phyloP scores from a whole-genome alignment of 441 rosid species.

The Eugenia klotzschiana region DNA sequence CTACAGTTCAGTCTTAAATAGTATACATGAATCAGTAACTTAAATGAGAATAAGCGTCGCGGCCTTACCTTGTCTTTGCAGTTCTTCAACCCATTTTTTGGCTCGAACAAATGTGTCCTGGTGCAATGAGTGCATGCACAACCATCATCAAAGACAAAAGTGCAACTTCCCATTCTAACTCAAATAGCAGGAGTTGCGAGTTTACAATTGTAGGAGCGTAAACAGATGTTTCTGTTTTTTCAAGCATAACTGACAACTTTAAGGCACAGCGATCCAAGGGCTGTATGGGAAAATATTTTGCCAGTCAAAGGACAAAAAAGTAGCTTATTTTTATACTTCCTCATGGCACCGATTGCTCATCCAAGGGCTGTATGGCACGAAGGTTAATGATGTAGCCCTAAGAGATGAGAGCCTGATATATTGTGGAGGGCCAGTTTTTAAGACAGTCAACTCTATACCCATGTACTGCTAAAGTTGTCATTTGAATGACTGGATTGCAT shows the following conservation, averaged over 20 bases:
- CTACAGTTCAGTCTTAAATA: neutral
- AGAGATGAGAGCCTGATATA: neutral
- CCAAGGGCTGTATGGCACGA: too few relatives aligned
- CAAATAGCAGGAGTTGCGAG: neutral
- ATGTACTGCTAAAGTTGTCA: neutral
- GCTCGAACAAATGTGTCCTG: conserved; percentile 9
- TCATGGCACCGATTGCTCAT: neutral
- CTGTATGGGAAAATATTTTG: neutral
- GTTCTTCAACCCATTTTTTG: conserved; percentile 9
- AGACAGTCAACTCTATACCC: neutral
- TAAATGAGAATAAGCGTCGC: neutral
- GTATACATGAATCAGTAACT: neutral
- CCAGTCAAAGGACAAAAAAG: neutral
- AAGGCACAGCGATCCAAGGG: neutral
- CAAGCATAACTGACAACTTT: neutral
- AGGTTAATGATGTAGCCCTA: neutral
- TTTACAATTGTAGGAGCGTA: neutral
- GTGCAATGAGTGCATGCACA: neutral
- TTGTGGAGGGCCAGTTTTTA: neutral
- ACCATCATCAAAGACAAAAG: neutral
- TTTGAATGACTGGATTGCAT: neutral
- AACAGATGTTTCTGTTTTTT: neutral
- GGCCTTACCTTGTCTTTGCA: conserved; percentile 3
- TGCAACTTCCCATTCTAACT: neutral
- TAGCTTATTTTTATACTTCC: neutral